Conservation (phyloP, 768 basidiomycete genomes). For the Termitomyces sp. region DNA sequence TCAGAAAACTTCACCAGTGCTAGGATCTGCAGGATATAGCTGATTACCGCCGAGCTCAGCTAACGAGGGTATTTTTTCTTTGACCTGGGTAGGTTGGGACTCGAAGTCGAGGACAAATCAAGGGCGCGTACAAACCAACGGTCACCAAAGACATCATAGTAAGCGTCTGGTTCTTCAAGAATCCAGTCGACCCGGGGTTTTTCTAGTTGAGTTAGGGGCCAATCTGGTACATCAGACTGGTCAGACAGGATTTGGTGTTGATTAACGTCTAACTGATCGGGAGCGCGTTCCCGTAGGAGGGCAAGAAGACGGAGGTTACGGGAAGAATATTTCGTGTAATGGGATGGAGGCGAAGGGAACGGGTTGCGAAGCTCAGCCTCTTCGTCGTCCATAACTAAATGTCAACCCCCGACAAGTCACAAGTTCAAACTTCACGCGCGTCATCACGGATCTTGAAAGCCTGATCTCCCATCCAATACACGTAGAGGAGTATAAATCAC, state of each 20-base stretch:
- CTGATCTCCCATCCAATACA: background rate
- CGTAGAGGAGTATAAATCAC: background rate
- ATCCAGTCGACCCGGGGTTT: conserved; percentile 92
- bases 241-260: conserved; percentile 66
- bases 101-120: conserved; percentile 10
- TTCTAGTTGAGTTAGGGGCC: conserved; percentile 71
- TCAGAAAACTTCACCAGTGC: conserved; percentile 43
- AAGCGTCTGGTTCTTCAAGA: conserved; percentile 66
- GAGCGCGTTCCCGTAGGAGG: conserved; percentile 51
- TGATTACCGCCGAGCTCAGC: conserved; percentile 77
- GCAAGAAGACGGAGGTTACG: conserved; percentile 68
- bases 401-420: background rate
- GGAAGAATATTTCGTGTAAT: conserved; percentile 71
- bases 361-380: conserved; percentile 78
- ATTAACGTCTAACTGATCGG: conserved; percentile 37
- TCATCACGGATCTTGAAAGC: background rate
- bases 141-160: conserved; percentile 84
- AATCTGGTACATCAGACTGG: conserved; percentile 71
- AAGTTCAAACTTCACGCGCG: too few relatives aligned
- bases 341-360: conserved; percentile 86
- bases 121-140: conserved; percentile 72
- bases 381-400: conserved; percentile 57
- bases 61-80: conserved; percentile 79
- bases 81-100: conserved; percentile 45
- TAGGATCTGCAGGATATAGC: conserved; percentile 71